Evolutionary conservation across 208 protist species (phyloP), one percentile per base, ranked within the genome.

Genomic region (Trypanosoma avium): DNA sequence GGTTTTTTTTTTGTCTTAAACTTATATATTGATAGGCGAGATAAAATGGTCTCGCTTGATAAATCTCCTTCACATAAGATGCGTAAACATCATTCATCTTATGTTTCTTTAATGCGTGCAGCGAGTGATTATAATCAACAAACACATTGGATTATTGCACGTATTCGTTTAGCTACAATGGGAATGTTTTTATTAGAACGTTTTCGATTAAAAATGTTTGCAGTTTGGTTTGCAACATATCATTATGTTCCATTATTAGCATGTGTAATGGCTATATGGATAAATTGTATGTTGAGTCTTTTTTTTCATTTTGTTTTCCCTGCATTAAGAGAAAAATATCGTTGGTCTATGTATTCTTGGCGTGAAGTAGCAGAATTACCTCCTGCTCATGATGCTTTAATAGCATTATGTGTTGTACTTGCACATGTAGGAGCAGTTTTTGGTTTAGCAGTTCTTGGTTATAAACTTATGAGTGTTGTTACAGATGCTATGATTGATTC

Each of bases 271-370:
- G 48, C 69, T 5, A 61, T 75, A 35, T 56, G 46, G 42, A 15
- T 69, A 35, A 67, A 61, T 19, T 75, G 69, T 24, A 36, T 35
- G 10, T 50, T 75, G 26, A 60, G 69, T 19, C 61, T 69, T n/a
- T 62, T 63, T 27, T 61, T 75, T 32, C 42, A 21, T 17, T 56
- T 69, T 55, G 61, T 68, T 24, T 75, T 69, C 38, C 52, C 69
- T 19, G 22, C 46, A 4, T 26, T 73, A 10, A 42, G 49, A 1
- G 67, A 61, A 19, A 56, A 58, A 49, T 70, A 62, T 46, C 54
- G 62, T n/a, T 63, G 64, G 57, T 32, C 42, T 26, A 70, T 59
- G 64, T 58, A 61, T 12, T 52, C 47, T n/a, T 70, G 64, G 53
- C 38, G 26, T 26, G 49, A 61, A 53, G 46, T 47, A 10, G 43